These are phyloP conservation scores for Leccinum olivaceopallidum DNA, from an alignment of 768 basidiomycete genomes.

Conservation along the genomic window DNA sequence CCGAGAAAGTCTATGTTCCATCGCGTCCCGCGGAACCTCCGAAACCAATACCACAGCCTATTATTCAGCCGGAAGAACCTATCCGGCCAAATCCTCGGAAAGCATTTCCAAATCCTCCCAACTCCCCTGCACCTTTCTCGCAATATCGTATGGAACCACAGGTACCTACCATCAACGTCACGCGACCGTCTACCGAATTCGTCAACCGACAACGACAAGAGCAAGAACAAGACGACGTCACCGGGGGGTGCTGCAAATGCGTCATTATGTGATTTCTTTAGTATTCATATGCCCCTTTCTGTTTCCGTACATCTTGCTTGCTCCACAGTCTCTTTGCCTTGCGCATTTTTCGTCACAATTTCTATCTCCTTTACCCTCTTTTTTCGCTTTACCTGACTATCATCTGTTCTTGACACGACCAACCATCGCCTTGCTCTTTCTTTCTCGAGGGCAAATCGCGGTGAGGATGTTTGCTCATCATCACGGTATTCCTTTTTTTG, in stretches of 20 bases:
- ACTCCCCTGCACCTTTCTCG: slow-evolving; percentile 64
- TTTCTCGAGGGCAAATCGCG: slow-evolving; percentile 5
- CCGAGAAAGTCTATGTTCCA: slow-evolving; percentile 7
- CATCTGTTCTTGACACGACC: slow-evolving; percentile 18
- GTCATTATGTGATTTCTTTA: slow-evolving; percentile 69
- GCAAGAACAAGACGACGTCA: slow-evolving; percentile 46
- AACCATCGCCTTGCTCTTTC: slow-evolving; percentile 7
- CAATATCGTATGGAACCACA: slow-evolving; percentile 42
- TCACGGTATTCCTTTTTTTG: slow-evolving; percentile 25
- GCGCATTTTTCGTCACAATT: neutral
- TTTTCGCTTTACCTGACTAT: slow-evolving; percentile 3
- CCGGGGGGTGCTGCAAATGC: slow-evolving; percentile 73
- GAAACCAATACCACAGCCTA: slow-evolving; percentile 20
- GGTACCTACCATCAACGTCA: slow-evolving; percentile 36
- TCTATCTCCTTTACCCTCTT: neutral
- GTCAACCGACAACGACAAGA: slow-evolving; percentile 29
- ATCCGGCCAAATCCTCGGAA: slow-evolving; percentile 22
- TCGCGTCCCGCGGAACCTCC: slow-evolving; percentile 3
- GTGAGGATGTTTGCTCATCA: slow-evolving; percentile 15
- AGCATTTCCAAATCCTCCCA: slow-evolving; percentile 33
- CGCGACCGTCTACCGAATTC: slow-evolving; percentile 30
- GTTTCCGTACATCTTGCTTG: slow-evolving; percentile 24
- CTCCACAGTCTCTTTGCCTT: slow-evolving; percentile 14
- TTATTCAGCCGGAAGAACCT: slow-evolving; percentile 32
- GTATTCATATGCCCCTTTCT: slow-evolving; percentile 25